Evolutionary conservation across 2,329 filamentous ascomycete genomes (phyloP).

Genomic region (Daldinia sp.): DNA sequence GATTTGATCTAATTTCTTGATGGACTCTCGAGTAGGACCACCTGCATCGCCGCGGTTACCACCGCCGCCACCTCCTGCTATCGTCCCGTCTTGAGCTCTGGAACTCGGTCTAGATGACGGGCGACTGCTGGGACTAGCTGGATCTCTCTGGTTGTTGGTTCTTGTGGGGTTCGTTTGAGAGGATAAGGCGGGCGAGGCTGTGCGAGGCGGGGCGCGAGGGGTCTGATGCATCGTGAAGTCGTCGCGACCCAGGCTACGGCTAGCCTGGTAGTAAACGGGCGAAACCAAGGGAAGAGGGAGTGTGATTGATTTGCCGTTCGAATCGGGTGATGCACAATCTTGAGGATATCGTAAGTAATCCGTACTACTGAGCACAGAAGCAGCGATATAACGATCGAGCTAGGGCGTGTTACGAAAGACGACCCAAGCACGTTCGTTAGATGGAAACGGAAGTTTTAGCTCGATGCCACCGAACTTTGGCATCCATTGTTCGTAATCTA

Average conservation of each 20-base stretch:
- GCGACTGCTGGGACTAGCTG: constrained; percentile 48
- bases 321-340: constrained; percentile 22
- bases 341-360: constrained; percentile 20
- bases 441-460: constrained; percentile 40
- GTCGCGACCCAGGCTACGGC: constrained; percentile 24
- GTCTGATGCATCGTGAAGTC: constrained; percentile 82
- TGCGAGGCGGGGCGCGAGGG: constrained; percentile 76
- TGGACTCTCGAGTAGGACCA: constrained; percentile 69
- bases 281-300: neutral
- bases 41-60: constrained; percentile 49
- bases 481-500: constrained; percentile 48
- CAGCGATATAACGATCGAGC: constrained; percentile 18
- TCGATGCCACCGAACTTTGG: constrained; percentile 48
- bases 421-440: constrained; percentile 30
- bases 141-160: constrained; percentile 79
- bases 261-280: constrained; percentile 8
- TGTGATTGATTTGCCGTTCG: constrained; percentile 4
- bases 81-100: constrained; percentile 49
- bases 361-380: constrained; percentile 6
- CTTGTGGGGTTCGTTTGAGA: constrained; percentile 76
- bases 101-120: constrained; percentile 56
- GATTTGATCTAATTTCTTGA: constrained; percentile 89
- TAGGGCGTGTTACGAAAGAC: constrained; percentile 28
- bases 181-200: constrained; percentile 76
- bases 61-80: constrained; percentile 58